Evolutionary conservation across 2,329 filamentous ascomycete genomes (phyloP), one percentile per base, ranked within the genome.

Genomic region (Elsinoe necatrix): DNA sequence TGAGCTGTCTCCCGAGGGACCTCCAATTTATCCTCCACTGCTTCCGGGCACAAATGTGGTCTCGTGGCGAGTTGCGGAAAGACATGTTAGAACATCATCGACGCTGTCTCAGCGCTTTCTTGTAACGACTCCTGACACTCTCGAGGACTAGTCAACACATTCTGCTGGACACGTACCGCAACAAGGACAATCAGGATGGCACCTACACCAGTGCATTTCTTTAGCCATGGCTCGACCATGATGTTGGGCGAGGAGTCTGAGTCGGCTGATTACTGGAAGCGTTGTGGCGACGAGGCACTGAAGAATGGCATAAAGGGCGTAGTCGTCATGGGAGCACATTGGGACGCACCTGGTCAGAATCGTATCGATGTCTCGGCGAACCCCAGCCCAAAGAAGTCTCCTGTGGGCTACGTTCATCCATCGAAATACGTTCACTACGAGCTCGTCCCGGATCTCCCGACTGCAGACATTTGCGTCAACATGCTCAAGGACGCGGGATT

Each of bases 241-340:
- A 85, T 85, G 82, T 71, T 86, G 12, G 83, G 82, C 34, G 83
- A 86, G 64, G 77, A 84, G 62, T 80, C 78, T 12, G 67, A 72
- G 1, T 83, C 81, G 0, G 82, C 82, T 9, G 73, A 75, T 18
- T 86, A 85, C 69, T 86, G 83, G 84, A 83, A 84, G 65, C 74
- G 77, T 60, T 80, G 78, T 62, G 83, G 84, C 48, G 81, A 85
- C 61, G 79, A 80, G 59, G 83, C 83, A 2, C 74, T 84, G 4
- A 76, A 74, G 4, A 70, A 80, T 58, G 76, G 76, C 12, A 75
- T 86, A 67, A 81, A 84, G 67, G 80, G 81, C 37, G 72, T 86
- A 2, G 72, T 86, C 31, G 84, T 86, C 65, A 86, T 86, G 83
- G 82, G 83, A 43, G 84, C 84, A 0, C 84, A 87, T 64, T 87